Base-by-base conservation (phyloP, 192 early-diverging fungal species). In the Coemansia sp. region DNA sequence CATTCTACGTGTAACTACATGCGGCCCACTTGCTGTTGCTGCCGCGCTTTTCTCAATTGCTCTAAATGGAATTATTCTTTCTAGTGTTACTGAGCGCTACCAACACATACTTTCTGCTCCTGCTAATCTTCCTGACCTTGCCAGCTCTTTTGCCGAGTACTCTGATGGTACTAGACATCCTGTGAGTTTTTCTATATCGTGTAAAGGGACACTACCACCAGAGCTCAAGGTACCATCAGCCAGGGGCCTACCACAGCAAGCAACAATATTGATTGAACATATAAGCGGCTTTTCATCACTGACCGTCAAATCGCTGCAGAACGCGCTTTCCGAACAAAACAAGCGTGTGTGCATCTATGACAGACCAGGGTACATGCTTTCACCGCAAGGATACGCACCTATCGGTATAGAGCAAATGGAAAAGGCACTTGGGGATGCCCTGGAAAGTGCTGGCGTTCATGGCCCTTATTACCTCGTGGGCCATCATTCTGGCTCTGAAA, bases 381-480 rank as follows among this genome's bases (percentile, higher is more conserved):
- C 78, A 13, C 78, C 78, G 19, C 78, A 75, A 56, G 78, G 78
- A 44, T 75, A 59, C 39, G 55, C 69, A 11, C 78, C 78, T 17
- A 58, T 71, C 1, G 25, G 69, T 4, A 69, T 57, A 0, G 45
- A 40, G 5, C 50, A 66, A 0, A 12, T 75, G 64, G 68, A 75
- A 19, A 57, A 61, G 7, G 69, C 78, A 0, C 55, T 80, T 5
- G 64, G 66, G 12, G 61, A 20, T 22, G 69, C 69, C 0, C 64
- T 80, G 38, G 37, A 43, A 5, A 40, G 11, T 12, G 46, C 56
- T 2, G 70, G 70, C 10, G 78, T 75, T 40, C 60, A 43, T 7
- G 71, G 63, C 8, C 78, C 78, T 0, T 80, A 75, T n/a, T 80
- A 80, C 20, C 46, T 80, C 16, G 64, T 80, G 10, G 78, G 78